A percentile compares a stretch with the other conserved stretches of the same genome.
phyloP scores from a whole-genome alignment of 257 asterid species.

The Solanum gracilifrons region DNA sequence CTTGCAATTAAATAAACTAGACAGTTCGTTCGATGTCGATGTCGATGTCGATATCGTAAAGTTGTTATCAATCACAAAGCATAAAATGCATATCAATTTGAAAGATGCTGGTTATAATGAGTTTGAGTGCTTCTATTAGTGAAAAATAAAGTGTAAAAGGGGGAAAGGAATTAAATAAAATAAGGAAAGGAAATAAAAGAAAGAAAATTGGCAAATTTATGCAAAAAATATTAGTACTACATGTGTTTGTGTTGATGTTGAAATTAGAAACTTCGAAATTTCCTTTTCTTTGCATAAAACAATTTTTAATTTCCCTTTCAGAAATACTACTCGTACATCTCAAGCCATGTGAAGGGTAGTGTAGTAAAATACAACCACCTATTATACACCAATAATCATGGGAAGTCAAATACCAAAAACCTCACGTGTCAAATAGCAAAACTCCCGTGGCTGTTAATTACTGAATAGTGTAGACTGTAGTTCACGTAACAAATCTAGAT shows the following conservation, averaged over 20 bases:
- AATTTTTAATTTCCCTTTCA: background rate
- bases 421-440: background rate
- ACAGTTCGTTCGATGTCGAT: background rate
- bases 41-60: background rate
- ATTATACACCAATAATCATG: background rate
- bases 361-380: background rate
- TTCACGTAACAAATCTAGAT: background rate
- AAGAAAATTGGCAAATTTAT: background rate
- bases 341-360: background rate
- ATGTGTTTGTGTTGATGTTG: background rate
- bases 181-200: background rate
- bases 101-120: background rate
- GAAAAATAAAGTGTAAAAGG: background rate
- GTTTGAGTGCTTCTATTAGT: background rate
- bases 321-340: background rate
- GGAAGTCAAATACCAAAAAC: background rate
- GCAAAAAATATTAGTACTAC: background rate
- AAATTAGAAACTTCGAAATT: background rate
- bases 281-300: background rate
- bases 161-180: background rate
- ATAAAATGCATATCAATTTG: background rate
- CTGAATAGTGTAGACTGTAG: background rate
- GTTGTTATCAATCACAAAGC: background rate
- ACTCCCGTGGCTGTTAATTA: background rate
- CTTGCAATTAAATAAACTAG: background rate